A percentile compares a stretch with the other conserved stretches of the same genome.
These are phyloP conservation scores for Fomitopsis betulina DNA, from an alignment of 1,284 basidiomycete species.

Conservation along the genomic window DNA sequence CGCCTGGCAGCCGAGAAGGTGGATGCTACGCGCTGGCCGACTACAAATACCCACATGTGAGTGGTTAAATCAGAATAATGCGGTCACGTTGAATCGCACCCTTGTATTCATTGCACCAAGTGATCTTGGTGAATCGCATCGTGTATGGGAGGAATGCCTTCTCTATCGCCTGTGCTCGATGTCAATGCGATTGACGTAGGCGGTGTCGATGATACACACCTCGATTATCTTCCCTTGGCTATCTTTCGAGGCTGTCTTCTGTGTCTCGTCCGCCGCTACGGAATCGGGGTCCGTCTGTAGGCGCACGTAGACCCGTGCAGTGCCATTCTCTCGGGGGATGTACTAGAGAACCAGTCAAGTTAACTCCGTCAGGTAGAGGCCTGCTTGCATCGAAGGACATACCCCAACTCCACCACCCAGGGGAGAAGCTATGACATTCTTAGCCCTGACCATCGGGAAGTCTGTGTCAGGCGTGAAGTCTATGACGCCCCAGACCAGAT, in stretches of 20 bases:
- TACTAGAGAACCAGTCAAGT: neutral
- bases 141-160: neutral
- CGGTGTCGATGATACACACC: neutral
- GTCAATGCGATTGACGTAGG: neutral
- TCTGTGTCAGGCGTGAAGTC: neutral
- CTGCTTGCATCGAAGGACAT: neutral
- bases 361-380: neutral
- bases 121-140: neutral
- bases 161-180: neutral
- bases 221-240: neutral
- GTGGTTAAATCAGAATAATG: neutral
- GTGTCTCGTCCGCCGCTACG: neutral
- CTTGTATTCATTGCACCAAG: neutral
- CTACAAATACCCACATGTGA: neutral
- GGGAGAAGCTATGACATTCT: neutral
- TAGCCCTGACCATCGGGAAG: neutral
- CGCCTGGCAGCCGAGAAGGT: neutral
- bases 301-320: neutral
- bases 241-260: neutral
- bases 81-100: neutral
- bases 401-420: neutral
- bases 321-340: neutral
- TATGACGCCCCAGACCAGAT: neutral
- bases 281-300: neutral
- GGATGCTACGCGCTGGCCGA: neutral